Evolutionary conservation across 768 basidiomycete species (phyloP), one percentile per base, ranked within the genome.

Genomic region (Termitomyces sp.): DNA sequence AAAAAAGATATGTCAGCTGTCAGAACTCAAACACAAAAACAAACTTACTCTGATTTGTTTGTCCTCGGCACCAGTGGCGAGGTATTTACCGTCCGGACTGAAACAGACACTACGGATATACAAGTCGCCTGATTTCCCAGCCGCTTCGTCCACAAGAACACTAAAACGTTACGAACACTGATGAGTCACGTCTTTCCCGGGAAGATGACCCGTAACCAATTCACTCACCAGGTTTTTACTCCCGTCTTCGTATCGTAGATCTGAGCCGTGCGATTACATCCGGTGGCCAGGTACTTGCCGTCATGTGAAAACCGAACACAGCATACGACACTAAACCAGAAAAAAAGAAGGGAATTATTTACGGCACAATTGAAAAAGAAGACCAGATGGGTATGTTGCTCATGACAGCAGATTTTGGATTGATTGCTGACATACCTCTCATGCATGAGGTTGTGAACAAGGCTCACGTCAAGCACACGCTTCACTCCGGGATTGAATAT

Each of bases 181-280:
- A 40, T 59, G 49, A 55, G 28, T 33, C 57, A 57, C 44, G 19
- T 26, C 35, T 23, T 43, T 54, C 56, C 45, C 60, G 55, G 49
- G 28, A 50, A 43, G 51, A 57, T 44, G 53, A 31, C 5, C 30
- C 26, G 11, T 31, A 50, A 21, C 8, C 38, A 44, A 31, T 45
- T 6, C 38, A 50, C 88, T 59, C 64, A 94, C 94, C 89, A 91
- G 19, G 86, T 89, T 72, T 91, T 92, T 10, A 64, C 68, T 0
- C 96, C 96, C 1, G 93, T 90, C 73, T 90, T 89, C 37, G 89
- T 89, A 69, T 98, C 94, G 67, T 91, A 98, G 57, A 99, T 94
- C 70, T 97, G 96, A 19, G 94, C 94, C 0, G 91, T 91, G 42
- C 92, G 81, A 73, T 98, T 98, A 73, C 95, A 98, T 12, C 95